A percentile compares a stretch with the other conserved stretches of the same genome.
Evolutionary conservation across 2,329 filamentous ascomycete species (phyloP).

Genomic region (Alternaria infectoria): DNA sequence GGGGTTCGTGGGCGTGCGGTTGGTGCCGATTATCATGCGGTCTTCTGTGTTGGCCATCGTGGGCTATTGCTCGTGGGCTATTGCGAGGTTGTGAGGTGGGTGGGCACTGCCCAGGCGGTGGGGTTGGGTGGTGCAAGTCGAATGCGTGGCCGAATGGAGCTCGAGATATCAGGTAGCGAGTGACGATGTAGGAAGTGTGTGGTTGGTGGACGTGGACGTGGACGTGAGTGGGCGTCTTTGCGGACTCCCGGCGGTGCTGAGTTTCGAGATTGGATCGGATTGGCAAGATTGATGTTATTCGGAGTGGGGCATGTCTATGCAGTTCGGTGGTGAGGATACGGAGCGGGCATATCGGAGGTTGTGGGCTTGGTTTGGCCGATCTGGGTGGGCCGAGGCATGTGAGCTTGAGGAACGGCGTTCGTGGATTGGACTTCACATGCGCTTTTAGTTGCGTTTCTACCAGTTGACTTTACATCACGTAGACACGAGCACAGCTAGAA

Average conservation of each 20-base stretch:
- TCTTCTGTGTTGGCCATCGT: conserved; percentile 21
- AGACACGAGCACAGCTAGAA: background rate
- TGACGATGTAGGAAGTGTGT: background rate
- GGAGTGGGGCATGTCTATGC: conserved; percentile 55
- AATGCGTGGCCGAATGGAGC: too few species aligned
- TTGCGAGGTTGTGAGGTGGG: too few species aligned
- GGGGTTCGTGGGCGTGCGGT: conserved; percentile 37
- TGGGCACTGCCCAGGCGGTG: background rate
- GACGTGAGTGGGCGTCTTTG: conserved; percentile 4
- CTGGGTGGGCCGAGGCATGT: conserved; percentile 17
- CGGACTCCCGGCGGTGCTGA: conserved; percentile 38
- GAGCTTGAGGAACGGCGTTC: background rate
- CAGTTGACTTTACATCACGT: background rate
- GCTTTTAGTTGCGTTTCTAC: background rate
- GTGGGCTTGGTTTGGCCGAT: background rate
- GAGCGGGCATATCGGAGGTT: conserved; percentile 62
- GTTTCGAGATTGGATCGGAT: conserved; percentile 19
- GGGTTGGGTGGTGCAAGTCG: background rate
- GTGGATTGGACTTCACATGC: conserved; percentile 16
- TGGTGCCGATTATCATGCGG: conserved; percentile 27
- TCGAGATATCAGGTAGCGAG: background rate
- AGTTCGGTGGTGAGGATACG: conserved; percentile 80
- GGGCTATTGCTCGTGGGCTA: too few species aligned
- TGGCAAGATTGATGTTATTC: conserved; percentile 16
- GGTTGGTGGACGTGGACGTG: background rate